Percentiles rank a stretch among this genome's conserved stretches.
phyloP scores from a whole-genome alignment of 179 eudicot genomes.

The Beta lomatogona region DNA sequence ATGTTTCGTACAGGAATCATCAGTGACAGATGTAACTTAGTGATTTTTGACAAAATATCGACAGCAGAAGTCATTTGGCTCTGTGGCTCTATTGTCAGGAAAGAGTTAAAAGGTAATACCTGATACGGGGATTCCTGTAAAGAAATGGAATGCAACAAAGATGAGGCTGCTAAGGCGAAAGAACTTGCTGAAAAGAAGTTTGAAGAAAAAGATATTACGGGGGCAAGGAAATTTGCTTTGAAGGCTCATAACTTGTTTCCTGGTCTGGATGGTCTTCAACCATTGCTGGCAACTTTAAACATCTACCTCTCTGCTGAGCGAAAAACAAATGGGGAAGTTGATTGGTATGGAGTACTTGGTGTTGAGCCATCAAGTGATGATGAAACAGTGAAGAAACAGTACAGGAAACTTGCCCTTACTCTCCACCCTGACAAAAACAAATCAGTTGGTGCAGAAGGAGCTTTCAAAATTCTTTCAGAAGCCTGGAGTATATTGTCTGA shows the following conservation, averaged over 20 bases:
- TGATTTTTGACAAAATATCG: constrained; percentile 10
- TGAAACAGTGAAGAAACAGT: constrained; percentile 70
- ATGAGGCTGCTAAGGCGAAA: constrained; percentile 83
- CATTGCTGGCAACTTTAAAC: constrained; percentile 63
- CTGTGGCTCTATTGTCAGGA: not conserved
- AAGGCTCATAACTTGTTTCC: constrained; percentile 83
- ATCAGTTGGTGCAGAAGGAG: constrained; percentile 92
- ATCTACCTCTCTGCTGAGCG: constrained; percentile 74
- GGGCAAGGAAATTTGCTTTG: constrained; percentile 72
- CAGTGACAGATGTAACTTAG: constrained; percentile 3
- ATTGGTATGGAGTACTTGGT: constrained; percentile 91
- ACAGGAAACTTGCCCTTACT: constrained; percentile 75
- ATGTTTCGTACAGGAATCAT: constrained; percentile 13
- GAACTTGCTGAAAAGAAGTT: constrained; percentile 78
- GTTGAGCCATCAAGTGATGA: constrained; percentile 73
- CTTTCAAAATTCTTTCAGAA: constrained; percentile 87
- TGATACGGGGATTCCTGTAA: not conserved
- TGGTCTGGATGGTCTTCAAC: constrained; percentile 70
- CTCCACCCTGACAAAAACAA: constrained; percentile 98
- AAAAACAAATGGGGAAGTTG: constrained; percentile 74
- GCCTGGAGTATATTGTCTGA: constrained; percentile 95
- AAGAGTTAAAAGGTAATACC: not conserved
- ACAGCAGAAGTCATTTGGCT: constrained; percentile 20
- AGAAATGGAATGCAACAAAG: constrained; percentile 92
- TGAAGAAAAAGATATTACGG: constrained; percentile 59